Conservation (phyloP, 352 stramenopile genomes). For the Pythium dissotocum region DNA sequence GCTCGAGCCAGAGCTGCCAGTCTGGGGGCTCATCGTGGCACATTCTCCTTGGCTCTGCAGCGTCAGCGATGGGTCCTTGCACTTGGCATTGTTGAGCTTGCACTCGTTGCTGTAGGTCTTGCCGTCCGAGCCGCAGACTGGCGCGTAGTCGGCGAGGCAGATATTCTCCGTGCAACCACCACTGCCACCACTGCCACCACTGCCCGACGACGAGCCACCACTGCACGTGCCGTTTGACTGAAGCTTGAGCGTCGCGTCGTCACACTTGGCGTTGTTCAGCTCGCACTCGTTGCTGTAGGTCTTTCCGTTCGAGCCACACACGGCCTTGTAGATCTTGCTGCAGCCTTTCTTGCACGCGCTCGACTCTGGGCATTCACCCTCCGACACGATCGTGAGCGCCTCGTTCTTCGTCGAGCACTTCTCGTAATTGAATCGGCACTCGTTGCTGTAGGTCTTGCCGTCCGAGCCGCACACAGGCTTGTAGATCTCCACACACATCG, state of each 20-base stretch:
- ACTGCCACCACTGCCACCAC: neutral
- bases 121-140: slow-evolving; percentile 49
- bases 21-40: neutral
- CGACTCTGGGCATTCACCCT: slow-evolving; percentile 21
- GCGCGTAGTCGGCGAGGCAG: slow-evolving; percentile 17
- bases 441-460: slow-evolving; percentile 33
- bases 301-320: slow-evolving; percentile 34
- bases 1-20: neutral
- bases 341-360: slow-evolving; percentile 20
- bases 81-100: slow-evolving; percentile 22
- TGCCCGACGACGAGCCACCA: slow-evolving; percentile 1
- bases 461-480: slow-evolving; percentile 33
- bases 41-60: slow-evolving; percentile 18
- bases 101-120: slow-evolving; percentile 53
- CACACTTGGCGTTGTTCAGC: slow-evolving; percentile 26
- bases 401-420: slow-evolving; percentile 29
- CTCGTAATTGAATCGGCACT: slow-evolving; percentile 28
- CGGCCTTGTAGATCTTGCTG: slow-evolving; percentile 21
- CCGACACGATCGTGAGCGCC: slow-evolving; percentile 20
- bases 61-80: slow-evolving; percentile 17
- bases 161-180: neutral
- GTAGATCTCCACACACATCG: slow-evolving; percentile 27
- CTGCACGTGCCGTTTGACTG: slow-evolving; percentile 16
- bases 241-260: slow-evolving; percentile 14
- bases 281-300: slow-evolving; percentile 33